Conservation (phyloP, 179 eudicot genomes). For the Patellifolia procumbens region DNA sequence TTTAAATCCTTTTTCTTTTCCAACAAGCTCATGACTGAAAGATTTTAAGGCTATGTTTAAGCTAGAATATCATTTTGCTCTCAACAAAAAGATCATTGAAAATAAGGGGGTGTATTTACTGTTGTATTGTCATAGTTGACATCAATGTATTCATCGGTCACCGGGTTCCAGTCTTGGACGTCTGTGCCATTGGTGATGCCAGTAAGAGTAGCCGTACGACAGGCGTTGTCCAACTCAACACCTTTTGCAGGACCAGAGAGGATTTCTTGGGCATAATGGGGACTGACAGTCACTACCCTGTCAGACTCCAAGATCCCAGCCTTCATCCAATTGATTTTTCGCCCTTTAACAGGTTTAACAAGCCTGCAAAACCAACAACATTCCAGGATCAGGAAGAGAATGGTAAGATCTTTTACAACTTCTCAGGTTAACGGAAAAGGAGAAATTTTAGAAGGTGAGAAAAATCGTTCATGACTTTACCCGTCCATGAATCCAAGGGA, state of each 20-base stretch:
- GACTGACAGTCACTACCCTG: conserved; percentile 79
- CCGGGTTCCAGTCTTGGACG: conserved; percentile 87
- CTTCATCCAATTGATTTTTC: conserved; percentile 95
- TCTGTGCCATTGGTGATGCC: conserved; percentile 96
- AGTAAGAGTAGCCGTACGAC: conserved; percentile 48
- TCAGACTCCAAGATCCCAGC: conserved; percentile 78
- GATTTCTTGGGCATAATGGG: conserved; percentile 78
- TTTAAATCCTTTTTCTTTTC: background rate
- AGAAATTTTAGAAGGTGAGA: background rate
- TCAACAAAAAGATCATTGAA: background rate
- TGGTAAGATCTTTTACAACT: background rate
- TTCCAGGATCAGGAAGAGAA: conserved; percentile 1
- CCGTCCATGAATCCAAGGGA: conserved; percentile 89
- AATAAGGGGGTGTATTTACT: conserved; percentile 37
- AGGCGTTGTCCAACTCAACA: conserved; percentile 63
- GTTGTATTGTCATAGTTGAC: conserved; percentile 68
- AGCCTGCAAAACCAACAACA: conserved; percentile 44
- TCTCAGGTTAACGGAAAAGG: background rate
- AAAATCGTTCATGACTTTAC: conserved; percentile 33
- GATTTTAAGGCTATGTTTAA: background rate
- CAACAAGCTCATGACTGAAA: background rate
- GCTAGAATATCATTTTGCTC: background rate
- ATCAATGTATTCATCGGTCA: conserved; percentile 62
- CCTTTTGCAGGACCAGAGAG: conserved; percentile 65
- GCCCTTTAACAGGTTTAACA: conserved; percentile 69